Evolutionary conservation across 2,329 filamentous ascomycete genomes (phyloP).

Genomic region (Aspergillus aculeatus): DNA sequence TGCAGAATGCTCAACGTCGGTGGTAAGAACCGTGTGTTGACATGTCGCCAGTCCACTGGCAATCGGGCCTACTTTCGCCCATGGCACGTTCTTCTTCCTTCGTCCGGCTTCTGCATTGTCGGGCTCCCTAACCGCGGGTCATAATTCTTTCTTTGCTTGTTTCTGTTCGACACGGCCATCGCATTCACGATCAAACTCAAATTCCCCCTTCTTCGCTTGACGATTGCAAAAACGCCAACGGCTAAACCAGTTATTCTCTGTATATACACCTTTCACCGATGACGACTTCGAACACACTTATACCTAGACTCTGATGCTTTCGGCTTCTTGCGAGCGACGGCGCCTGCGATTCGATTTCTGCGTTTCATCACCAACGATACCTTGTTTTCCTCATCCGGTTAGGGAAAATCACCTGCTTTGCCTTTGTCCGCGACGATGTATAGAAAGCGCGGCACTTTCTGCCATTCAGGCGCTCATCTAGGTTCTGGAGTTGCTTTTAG

Average conservation of each 20-base stretch:
- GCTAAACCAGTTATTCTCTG: slow-evolving; percentile 32
- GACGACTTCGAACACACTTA: slow-evolving; percentile 35
- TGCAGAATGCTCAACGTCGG: slow-evolving; percentile 52
- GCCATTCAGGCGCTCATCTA: slow-evolving; percentile 36
- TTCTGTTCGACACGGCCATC: slow-evolving; percentile 30
- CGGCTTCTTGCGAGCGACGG: slow-evolving; percentile 43
- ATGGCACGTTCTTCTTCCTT: slow-evolving; percentile 34
- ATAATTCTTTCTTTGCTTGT: slow-evolving; percentile 33
- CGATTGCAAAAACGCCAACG: slow-evolving; percentile 28
- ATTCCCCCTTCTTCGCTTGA: slow-evolving; percentile 23
- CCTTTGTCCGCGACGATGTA: slow-evolving; percentile 39
- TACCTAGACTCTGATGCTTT: slow-evolving; percentile 36
- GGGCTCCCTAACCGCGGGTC: slow-evolving; percentile 36
- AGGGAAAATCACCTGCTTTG: slow-evolving; percentile 35
- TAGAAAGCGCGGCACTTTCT: slow-evolving; percentile 39
- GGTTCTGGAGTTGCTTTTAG: slow-evolving; percentile 38
- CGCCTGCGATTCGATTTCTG: slow-evolving; percentile 42
- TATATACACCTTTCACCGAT: slow-evolving; percentile 38
- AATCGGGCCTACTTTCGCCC: slow-evolving; percentile 26
- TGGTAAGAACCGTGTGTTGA: slow-evolving; percentile 34
- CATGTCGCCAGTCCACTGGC: slow-evolving; percentile 24
- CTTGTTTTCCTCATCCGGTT: slow-evolving; percentile 37
- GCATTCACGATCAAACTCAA: slow-evolving; percentile 29
- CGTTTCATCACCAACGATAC: slow-evolving; percentile 37
- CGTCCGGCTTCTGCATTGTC: slow-evolving; percentile 39